Evolutionary conservation across 371 early-diverging fungal genomes (phyloP), one percentile per base, ranked within the genome.

Genomic region (Mortierella sp.): DNA sequence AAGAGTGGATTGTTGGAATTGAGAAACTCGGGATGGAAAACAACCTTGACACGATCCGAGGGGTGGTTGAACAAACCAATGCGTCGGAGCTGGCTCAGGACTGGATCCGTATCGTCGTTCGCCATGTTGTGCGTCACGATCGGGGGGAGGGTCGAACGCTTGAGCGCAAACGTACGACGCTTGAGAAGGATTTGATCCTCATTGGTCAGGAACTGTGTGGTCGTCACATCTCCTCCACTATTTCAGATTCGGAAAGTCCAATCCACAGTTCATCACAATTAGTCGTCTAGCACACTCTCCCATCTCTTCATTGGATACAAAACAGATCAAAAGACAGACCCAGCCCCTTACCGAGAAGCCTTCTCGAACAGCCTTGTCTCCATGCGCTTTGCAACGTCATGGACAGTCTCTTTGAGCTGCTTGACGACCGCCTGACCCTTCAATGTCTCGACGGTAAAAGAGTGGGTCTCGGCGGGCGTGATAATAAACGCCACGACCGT

Each of bases 11-110:
- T 96, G 86, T 95, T 97, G 55, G 95, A 87, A 81, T 92, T 96
- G 67, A 98, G 83, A 81, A 97, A 98, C 81, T 98, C 97, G 30
- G 98, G 98, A 67, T 98, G 98, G 91, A 96, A 98, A 12, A 98
- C 88, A 29, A 98, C 87, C 85, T 97, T 98, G 82, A 97, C 98
- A 43, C 97, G 93, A 82, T 98, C 98, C 23, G 86, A 82, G 51
- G 92, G 87, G 74, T 90, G 85, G 89, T 98, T 98, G 86, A 97
- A 96, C 55, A 98, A 81, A 14, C 91, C 88, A 25, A 94, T 86
- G 19, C 90, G 85, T 50, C 98, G 94, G 44, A 97, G 81, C 64
- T 95, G 92, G 59, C 70, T 88, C 76, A 98, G 80, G 26, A 98
- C 93, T 0, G 96, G 96, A 81, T 97, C 97, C 29, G 90, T 87